Conservation (phyloP, 345 rosid species). For the Leavenworthia alabamica region DNA sequence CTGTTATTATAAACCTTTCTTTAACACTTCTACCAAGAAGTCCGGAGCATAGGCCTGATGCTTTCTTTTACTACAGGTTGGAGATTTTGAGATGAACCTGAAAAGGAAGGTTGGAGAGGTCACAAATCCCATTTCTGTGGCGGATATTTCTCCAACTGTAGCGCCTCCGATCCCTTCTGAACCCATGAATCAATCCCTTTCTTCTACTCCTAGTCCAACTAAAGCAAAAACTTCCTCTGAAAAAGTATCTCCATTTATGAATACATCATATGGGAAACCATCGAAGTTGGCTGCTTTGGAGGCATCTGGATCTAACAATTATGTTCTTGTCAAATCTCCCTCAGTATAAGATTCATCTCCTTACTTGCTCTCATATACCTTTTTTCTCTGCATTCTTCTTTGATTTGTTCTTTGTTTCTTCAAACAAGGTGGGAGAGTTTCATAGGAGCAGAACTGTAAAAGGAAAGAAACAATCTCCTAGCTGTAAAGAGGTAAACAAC, state of each 20-base stretch:
- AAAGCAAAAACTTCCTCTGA: conserved; percentile 48
- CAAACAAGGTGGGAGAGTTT: conserved; percentile 71
- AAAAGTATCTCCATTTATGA: conserved; percentile 53
- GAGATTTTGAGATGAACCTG: conserved; percentile 87
- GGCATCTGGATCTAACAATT: conserved; percentile 63
- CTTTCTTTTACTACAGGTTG: conserved; percentile 48
- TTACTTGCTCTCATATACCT: not conserved
- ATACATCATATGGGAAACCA: conserved; percentile 57
- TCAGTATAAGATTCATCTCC: conserved; percentile 40
- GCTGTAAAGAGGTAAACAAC: conserved; percentile 59
- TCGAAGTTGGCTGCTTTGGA: conserved; percentile 71
- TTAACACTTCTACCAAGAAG: not conserved
- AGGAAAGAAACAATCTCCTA: conserved; percentile 69
- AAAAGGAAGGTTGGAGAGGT: conserved; percentile 54
- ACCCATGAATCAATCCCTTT: conserved; percentile 57
- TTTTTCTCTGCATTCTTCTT: not conserved
- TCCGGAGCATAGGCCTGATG: not conserved
- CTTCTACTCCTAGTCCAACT: conserved; percentile 40
- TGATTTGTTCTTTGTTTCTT: conserved; percentile 14
- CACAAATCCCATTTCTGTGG: conserved; percentile 37
- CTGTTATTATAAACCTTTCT: not conserved
- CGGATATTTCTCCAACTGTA: conserved; percentile 52
- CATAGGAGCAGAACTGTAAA: conserved; percentile 64
- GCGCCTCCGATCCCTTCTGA: conserved; percentile 81
- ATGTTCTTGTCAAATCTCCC: conserved; percentile 67